These are phyloP conservation scores for Hypoxylon sp. DNA, from an alignment of 2,329 filamentous ascomycete species.

Conservation along the genomic window DNA sequence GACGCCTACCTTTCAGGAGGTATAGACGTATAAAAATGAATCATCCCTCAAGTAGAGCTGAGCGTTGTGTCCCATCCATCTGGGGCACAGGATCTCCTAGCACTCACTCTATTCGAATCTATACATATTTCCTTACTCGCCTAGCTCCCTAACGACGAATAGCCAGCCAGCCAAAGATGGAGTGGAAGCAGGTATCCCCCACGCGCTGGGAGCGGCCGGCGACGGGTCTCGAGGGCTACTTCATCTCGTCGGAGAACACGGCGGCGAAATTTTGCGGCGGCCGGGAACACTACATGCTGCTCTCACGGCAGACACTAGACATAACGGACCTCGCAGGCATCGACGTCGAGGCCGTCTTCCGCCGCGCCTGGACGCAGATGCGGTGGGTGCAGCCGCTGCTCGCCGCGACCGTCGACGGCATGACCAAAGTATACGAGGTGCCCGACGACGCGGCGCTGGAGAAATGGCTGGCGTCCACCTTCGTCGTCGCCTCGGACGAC, in stretches of 20 bases:
- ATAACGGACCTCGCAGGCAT: not conserved
- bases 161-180: constrained; percentile 32
- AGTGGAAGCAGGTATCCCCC: constrained; percentile 32
- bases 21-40: no score
- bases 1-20: no score
- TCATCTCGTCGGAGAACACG: constrained; percentile 19
- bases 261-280: constrained; percentile 26
- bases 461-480: constrained; percentile 31
- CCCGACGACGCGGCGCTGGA: constrained; percentile 34
- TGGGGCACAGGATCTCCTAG: no score
- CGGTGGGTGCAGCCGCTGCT: constrained; percentile 38
- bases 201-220: constrained; percentile 34
- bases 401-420: constrained; percentile 32
- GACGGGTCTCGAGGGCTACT: constrained; percentile 34
- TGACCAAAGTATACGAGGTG: constrained; percentile 36
- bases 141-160: no score
- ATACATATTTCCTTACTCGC: no score
- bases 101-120: no score
- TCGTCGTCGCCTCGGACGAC: constrained; percentile 26
- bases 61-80: no score
- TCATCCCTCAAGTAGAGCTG: no score
- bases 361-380: constrained; percentile 40
- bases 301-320: constrained; percentile 29
- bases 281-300: constrained; percentile 32
- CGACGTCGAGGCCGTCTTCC: constrained; percentile 26